These are phyloP conservation scores for Macrophomina pseudophaseolina DNA, from an alignment of 2,329 filamentous ascomycete genomes.

Conservation along the genomic window DNA sequence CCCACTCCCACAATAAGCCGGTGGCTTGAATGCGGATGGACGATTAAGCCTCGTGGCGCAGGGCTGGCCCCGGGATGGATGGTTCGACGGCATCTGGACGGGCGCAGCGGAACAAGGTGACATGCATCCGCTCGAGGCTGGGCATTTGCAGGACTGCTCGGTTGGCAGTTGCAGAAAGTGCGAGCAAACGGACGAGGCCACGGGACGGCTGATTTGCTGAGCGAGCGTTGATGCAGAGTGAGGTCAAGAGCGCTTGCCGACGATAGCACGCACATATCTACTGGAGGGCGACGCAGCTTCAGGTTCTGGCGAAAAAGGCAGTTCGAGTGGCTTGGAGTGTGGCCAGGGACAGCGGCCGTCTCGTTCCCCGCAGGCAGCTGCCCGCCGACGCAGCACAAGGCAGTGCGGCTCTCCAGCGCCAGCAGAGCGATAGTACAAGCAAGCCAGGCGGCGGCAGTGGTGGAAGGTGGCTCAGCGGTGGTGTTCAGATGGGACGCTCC, in stretches of 20 bases:
- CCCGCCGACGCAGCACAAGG: background rate
- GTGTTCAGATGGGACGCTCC: background rate
- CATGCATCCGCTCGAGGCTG: background rate
- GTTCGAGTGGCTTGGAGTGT: background rate
- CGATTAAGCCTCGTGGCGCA: conserved; percentile 3
- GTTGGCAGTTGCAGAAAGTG: background rate
- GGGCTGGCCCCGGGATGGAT: background rate
- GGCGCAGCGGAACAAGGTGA: background rate
- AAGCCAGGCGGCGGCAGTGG: too few species aligned
- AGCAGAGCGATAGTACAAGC: background rate
- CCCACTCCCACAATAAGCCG: background rate
- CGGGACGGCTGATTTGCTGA: background rate
- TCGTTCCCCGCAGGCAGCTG: background rate
- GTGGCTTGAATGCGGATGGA: background rate
- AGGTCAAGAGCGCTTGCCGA: too few species aligned
- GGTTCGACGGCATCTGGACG: background rate
- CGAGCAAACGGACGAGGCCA: background rate
- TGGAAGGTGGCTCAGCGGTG: too few species aligned
- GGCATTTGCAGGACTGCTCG: background rate
- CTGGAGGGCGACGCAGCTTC: too few species aligned
- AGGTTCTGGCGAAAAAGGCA: background rate
- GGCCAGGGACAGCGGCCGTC: background rate
- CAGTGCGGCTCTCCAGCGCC: conserved; percentile 1
- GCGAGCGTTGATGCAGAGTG: too few species aligned
- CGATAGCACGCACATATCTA: too few species aligned